phyloP scores from a whole-genome alignment of 2,329 filamentous ascomycete species.

The Escovopsis weberi region DNA sequence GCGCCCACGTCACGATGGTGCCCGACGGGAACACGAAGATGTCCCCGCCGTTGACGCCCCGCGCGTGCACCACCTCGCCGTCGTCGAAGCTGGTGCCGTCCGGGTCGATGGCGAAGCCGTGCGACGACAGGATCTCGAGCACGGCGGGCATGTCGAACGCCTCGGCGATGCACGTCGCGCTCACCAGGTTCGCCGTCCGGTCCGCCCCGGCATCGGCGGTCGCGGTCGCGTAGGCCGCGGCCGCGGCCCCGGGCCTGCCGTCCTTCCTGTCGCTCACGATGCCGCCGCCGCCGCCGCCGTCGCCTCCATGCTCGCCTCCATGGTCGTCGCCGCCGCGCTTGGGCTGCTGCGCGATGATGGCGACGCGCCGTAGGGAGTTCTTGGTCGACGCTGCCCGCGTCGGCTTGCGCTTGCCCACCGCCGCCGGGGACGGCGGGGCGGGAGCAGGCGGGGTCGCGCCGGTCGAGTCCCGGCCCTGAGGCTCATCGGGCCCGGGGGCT shows the following conservation, averaged over 20 bases:
- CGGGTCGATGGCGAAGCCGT: slow-evolving; percentile 48
- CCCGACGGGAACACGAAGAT: slow-evolving; percentile 94
- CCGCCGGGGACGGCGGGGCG: background rate
- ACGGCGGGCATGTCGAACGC: slow-evolving; percentile 50
- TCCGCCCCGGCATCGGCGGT: slow-evolving; percentile 18
- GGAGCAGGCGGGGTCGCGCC: too few relatives aligned
- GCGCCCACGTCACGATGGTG: slow-evolving; percentile 82
- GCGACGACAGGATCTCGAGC: slow-evolving; percentile 38
- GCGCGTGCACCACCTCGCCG: slow-evolving; percentile 48
- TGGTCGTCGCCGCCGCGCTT: slow-evolving; percentile 20
- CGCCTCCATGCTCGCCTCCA: slow-evolving; percentile 2
- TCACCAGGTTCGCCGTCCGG: slow-evolving; percentile 28
- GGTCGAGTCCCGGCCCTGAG: too few relatives aligned
- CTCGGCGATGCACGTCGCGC: slow-evolving; percentile 47
- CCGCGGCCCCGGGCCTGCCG: background rate
- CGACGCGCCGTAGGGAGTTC: slow-evolving; percentile 69
- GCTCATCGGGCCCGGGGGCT: too few relatives aligned
- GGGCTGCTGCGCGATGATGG: slow-evolving; percentile 66
- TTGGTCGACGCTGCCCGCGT: slow-evolving; percentile 37
- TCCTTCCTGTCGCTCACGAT: slow-evolving; percentile 16
- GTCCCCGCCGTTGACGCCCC: slow-evolving; percentile 55
- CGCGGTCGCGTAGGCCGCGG: slow-evolving; percentile 18
- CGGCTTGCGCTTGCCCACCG: slow-evolving; percentile 30
- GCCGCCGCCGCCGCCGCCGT: background rate
- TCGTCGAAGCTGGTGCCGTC: slow-evolving; percentile 46